A percentile compares a stretch with the other conserved stretches of the same genome.
Evolutionary conservation across 768 basidiomycete genomes (phyloP).

Genomic region (Mycena pura): DNA sequence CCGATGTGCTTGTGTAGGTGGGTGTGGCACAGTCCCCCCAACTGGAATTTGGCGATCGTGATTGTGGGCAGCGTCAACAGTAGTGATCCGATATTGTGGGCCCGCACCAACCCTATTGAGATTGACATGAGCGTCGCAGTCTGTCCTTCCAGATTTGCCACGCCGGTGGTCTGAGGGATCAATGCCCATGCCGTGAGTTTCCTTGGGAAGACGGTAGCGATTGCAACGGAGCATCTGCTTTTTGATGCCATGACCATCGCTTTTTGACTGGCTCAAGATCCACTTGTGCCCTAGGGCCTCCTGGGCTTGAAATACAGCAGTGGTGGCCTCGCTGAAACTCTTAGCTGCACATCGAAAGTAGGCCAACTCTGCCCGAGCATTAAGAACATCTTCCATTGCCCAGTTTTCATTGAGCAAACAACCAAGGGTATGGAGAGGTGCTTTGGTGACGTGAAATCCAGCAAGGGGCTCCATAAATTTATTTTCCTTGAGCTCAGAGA

Average conservation of each 20-base stretch:
- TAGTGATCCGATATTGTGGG: constrained; percentile 21
- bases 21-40: constrained; percentile 21
- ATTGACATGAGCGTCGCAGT: constrained; percentile 32
- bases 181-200: constrained; percentile 1
- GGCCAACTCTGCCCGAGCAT: neutral
- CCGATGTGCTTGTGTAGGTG: constrained; percentile 31
- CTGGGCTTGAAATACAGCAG: neutral
- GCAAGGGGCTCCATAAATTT: neutral
- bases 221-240: constrained; percentile 9
- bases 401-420: neutral
- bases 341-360: neutral
- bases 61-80: constrained; percentile 31
- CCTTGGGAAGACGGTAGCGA: neutral
- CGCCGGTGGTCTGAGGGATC: constrained; percentile 16
- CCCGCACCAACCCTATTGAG: constrained; percentile 12
- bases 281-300: neutral
- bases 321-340: neutral
- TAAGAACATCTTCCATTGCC: constrained; percentile 1
- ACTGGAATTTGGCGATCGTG: constrained; percentile 30
- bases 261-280: neutral
- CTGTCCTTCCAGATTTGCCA: constrained; percentile 3
- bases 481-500: neutral
- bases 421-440: neutral
- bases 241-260: neutral
- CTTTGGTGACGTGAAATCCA: neutral